Base-by-base conservation (phyloP, 768 basidiomycete genomes). In the Termitomyces sp. region DNA sequence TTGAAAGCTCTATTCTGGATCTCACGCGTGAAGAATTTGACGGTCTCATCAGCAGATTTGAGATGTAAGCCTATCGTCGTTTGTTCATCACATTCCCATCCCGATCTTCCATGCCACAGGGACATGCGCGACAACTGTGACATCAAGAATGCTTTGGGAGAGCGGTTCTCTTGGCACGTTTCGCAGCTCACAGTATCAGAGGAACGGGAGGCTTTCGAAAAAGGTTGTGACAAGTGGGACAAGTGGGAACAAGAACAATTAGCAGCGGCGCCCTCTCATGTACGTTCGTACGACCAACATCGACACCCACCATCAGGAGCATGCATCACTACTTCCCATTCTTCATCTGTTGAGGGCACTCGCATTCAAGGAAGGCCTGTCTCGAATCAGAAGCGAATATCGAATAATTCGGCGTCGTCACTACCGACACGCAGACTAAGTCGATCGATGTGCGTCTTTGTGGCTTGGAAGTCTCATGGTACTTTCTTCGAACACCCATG, bases 1-100 rank as follows among this genome's bases (percentile, higher is more conserved):
- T 71, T 9, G 72, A 67, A 51, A 66, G 61, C 54, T 72, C 69
- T 23, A 72, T 88, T 26, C 58, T 74, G 51, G 73, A 76, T 14
- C 71, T 89, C 68, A 80, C 77, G 9, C 69, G 87, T 57, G 74
- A 79, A 42, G 84, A 87, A 45, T 88, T 87, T 60, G 85, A 89
- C 60, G 73, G 70, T 31, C 68, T 86, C 30, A 64, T 88, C 58
- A 69, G 66, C 40, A 74, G 77, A 56, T 89, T 87, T 60, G 79
- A 85, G 37, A 66, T 86, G 87, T 87, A 64, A 68, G 86, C 41
- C 41, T 43, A 15, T n/a, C 43, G 19, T 60, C 40, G 35, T 56
- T 40, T 45, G 50, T 50, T 11, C 57, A 38, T 56, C 44, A 43
- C 44, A 35, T 42, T 35, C 35, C 28, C 44, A 37, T 26, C 21